Base-by-base conservation (phyloP, 345 rosid genomes). In the Alliaria petiolata region DNA sequence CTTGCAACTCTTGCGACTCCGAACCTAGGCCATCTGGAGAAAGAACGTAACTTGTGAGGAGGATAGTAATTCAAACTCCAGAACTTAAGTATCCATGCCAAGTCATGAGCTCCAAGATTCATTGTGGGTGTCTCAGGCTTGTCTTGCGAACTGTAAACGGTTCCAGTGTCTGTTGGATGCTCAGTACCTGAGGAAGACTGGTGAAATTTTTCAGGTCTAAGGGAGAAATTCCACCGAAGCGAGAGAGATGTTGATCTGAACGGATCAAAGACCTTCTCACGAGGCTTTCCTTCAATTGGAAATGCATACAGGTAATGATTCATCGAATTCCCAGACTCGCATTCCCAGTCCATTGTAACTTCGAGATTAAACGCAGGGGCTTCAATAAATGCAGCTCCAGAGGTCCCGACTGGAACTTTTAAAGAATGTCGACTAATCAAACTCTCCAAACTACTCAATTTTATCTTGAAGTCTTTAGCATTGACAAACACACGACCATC, bases 1-100 rank as follows among this genome's bases (percentile, higher is more conserved):
- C 99, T 85, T 50, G 79, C 65, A 83, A 70, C 59, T 82, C 93
- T 85, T 26, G 98, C 86, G 67, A 91, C 79, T 54, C 99, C 99
- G 85, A 85, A 95, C 73, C 99, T 96, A 72, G 96, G 92, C 86
- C 91, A 95, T 57, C 97, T 82, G 35, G 99, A 87, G 83, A 95
- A 91, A 54, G 80, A 68, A 17, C 99, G 96, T 74, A 95, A 76
- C 76, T 91, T 95, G 80, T 95, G 93, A 9, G 99, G 99, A 76
- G 99, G 99, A 74, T 80, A 67, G 80, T 91, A 88, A 76, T 91
- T 89, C 87, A 95, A 58, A 62, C 65, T 82, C 92, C 96, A 89
- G 72, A 95, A 91, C 85, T 84, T 91, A 38, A 71, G 50, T 55
- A 91, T 57, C 99, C 99, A 95, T 15, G 98, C 97, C 61, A 95